Evolutionary conservation across 2,329 filamentous ascomycete species (phyloP), one percentile per base, ranked within the genome.

Genomic region (Fusarium sp.): DNA sequence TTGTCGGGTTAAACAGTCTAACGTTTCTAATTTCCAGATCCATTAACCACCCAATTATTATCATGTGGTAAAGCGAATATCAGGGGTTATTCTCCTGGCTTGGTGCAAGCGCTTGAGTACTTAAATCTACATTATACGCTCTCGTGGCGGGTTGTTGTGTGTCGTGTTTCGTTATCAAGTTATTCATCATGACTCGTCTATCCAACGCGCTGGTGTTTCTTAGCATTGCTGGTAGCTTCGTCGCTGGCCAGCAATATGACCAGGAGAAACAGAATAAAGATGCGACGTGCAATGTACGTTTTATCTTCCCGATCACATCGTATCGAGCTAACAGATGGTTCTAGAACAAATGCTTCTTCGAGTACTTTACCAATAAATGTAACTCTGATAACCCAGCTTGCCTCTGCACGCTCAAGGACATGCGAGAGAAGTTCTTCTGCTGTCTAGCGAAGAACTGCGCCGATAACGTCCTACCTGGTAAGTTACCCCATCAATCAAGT

Each of bases 301-400:
- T 1, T 4, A 1, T 1, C 1, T 2, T 4, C 7, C 1, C 20
- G 3, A 20, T 7, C 2, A 4, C 13, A 0, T 0, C 2, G 4
- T 3, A 17, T 2, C 0, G 4, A 2, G 14, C 20, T 59, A 5
- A 51, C 9, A 13, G 1, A 4, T 7, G 0, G 2, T 32, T 11
- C 4, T 14, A 62, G 58, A 62, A 61, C 7, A 15, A 25, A 11
- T 62, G 58, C 5, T 62, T 46, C 33, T 61, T 47, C 7, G 45
- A 62, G 1, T 62, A 37, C 17, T 62, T 62, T 3, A 61, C 58
- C 3, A 61, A 62, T 4, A 53, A 61, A 3, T 62, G 58, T 11
- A 62, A 62, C 17, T 20, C 30, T 0, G 56, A 61, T 23, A 62
- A 61, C 9, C 48, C 48, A 11, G 58, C 58, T 6, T 62, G 58